Base-by-base conservation (phyloP, 2,329 filamentous ascomycete genomes). In the Pyrenophora tritici-repentis region DNA sequence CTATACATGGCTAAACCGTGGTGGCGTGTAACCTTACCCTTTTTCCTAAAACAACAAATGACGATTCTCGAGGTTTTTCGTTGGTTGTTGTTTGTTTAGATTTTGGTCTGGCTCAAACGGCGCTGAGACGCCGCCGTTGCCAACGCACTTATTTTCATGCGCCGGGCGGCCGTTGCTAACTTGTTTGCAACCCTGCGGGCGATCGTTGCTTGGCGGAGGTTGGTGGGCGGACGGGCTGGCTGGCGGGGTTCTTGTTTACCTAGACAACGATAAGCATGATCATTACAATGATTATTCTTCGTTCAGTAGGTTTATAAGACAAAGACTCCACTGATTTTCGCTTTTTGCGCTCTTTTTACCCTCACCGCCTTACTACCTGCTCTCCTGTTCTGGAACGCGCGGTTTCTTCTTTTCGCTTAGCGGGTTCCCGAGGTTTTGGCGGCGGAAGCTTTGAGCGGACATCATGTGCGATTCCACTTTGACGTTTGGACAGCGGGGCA, bases 401-500 rank as follows among this genome's bases (percentile, higher is more conserved):
- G 34, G 22, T 24, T 24, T 24, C 46, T 53, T 44, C 10, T 34
- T 42, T 51, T 29, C 41, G 40, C 32, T 43, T 42, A 54, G 47
- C 47, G 36, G 46, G 37, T 33, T 44, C 32, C 35, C 37, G 48
- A 9, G 10, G 20, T 17, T 13, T 20, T 5, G 18, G 18, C 18
- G 18, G 18, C 18, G 18, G 18, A 20, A 20, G 18, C 18, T 3
- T 20, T 6, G 35, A 12, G 2, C 16, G 16, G 5, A 16, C 13
- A 26, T 17, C 37, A 72, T 71, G 69, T 68, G 68, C 53, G 67
- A 73, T 42, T 51, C 67, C 20, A 69, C 61, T 3, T 67, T 71
- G 42, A 53, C 70, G 12, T 70, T 73, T 48, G 67, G 70, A 40
- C 70, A 73, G 47, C 60, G 67, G n/a, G 70, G 70, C 26, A 63